phyloP scores from a whole-genome alignment of 2,329 filamentous ascomycete species.

The Pyrenophora tritici-repentis region DNA sequence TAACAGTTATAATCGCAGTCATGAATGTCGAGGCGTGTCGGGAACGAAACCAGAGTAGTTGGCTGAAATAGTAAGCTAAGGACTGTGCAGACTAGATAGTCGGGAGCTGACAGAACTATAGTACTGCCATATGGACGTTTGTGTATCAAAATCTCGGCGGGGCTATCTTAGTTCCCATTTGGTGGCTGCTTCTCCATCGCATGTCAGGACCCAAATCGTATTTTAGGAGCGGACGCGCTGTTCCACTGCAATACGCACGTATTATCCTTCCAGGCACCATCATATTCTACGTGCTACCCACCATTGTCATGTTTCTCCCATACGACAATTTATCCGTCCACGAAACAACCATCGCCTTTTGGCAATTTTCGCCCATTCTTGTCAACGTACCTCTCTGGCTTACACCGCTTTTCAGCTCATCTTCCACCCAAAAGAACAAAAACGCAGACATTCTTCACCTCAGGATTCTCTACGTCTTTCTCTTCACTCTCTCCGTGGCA shows the following conservation, averaged over 20 bases:
- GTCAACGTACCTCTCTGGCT: conserved; percentile 25
- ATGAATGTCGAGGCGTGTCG: conserved; percentile 24
- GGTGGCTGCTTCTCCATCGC: conserved; percentile 18
- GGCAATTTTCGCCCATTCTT: conserved; percentile 20
- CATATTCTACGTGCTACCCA: conserved; percentile 18
- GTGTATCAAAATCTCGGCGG: conserved; percentile 24
- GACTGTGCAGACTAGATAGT: neutral
- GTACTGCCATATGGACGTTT: conserved; percentile 15
- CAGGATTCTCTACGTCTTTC: conserved; percentile 14
- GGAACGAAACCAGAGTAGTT: conserved; percentile 18
- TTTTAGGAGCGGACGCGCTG: conserved; percentile 17
- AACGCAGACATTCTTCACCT: conserved; percentile 16
- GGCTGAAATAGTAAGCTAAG: conserved; percentile 24
- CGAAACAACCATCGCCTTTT: conserved; percentile 19
- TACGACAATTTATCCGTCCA: neutral
- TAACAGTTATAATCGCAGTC: conserved; percentile 11
- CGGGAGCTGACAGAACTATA: neutral
- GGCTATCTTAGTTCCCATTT: conserved; percentile 17
- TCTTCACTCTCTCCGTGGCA: conserved; percentile 10
- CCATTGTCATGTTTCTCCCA: conserved; percentile 17
- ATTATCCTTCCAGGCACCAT: conserved; percentile 16
- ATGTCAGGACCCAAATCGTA: conserved; percentile 17
- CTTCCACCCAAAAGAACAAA: conserved; percentile 6
- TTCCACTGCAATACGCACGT: conserved; percentile 20
- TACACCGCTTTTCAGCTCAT: conserved; percentile 12